A percentile compares a stretch with the other conserved stretches of the same genome.
Evolutionary conservation across 768 basidiomycete species (phyloP).

Genomic region (Phlegmacium glaucopus): DNA sequence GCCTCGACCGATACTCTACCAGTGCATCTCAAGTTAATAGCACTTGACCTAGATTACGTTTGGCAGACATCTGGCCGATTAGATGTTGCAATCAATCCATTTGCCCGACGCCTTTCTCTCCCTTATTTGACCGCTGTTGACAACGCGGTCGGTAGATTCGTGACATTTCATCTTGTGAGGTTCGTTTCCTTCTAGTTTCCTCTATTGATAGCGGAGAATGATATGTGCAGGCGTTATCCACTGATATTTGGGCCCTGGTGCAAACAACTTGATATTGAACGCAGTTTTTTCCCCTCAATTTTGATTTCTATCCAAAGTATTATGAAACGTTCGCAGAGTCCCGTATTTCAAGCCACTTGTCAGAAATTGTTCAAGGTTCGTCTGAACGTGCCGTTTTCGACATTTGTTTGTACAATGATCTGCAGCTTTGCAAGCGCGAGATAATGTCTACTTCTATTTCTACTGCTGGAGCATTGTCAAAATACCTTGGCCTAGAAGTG

Average conservation of each 20-base stretch:
- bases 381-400: neutral
- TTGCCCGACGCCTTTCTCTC: slow-evolving; percentile 51
- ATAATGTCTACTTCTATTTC: neutral
- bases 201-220: slow-evolving; percentile 2
- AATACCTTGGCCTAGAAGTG: neutral
- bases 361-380: slow-evolving; percentile 46
- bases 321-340: slow-evolving; percentile 47
- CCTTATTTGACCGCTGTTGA: slow-evolving; percentile 52
- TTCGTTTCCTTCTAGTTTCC: slow-evolving; percentile 22
- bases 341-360: slow-evolving; percentile 42
- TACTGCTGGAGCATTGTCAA: neutral
- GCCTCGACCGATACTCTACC: slow-evolving; percentile 7
- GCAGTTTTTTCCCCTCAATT: slow-evolving; percentile 43
- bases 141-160: slow-evolving; percentile 49
- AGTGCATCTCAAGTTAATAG: slow-evolving; percentile 12
- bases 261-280: slow-evolving; percentile 62
- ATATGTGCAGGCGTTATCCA: slow-evolving; percentile 59
- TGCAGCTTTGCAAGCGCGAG: slow-evolving; percentile 7
- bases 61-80: slow-evolving; percentile 17
- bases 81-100: slow-evolving; percentile 36
- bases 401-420: neutral
- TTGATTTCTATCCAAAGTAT: slow-evolving; percentile 48
- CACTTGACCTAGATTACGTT: slow-evolving; percentile 21
- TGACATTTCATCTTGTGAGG: slow-evolving; percentile 58
- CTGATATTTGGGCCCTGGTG: slow-evolving; percentile 71